Evolutionary conservation across 257 asterid species (phyloP).

Genomic region (Asclepias syriaca): DNA sequence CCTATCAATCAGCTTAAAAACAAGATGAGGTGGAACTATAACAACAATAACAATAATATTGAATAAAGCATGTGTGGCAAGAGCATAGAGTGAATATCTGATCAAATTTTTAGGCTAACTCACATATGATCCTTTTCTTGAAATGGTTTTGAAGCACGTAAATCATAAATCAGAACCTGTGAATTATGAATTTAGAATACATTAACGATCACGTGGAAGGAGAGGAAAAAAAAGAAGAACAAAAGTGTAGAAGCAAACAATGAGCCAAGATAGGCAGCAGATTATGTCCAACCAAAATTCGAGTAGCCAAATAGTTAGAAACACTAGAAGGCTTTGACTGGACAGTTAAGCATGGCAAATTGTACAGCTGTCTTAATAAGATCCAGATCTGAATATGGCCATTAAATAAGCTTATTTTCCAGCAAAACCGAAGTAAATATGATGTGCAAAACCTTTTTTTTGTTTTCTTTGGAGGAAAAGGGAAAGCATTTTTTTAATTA

Average conservation of each 20-base stretch:
- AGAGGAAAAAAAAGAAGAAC: no score
- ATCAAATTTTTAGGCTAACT: conserved; percentile 18
- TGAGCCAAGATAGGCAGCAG: neutral
- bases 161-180: conserved; percentile 81
- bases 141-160: conserved; percentile 71
- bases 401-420: no score
- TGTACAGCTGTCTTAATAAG: no score
- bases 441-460: no score
- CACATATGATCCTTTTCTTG: conserved; percentile 90
- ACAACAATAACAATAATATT: neutral
- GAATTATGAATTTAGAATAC: neutral
- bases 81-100: neutral
- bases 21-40: neutral
- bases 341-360: no score
- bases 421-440: no score
- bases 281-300: no score
- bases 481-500: no score
- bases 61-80: conserved; percentile 10
- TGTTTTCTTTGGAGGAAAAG: no score
- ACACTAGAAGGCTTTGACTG: neutral
- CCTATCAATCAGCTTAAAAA: no score
- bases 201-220: neutral
- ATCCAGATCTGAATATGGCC: no score
- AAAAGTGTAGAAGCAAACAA: neutral
- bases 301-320: neutral